Base-by-base conservation (phyloP, 2,329 filamentous ascomycete species). In the Paracamarosporium sp. region DNA sequence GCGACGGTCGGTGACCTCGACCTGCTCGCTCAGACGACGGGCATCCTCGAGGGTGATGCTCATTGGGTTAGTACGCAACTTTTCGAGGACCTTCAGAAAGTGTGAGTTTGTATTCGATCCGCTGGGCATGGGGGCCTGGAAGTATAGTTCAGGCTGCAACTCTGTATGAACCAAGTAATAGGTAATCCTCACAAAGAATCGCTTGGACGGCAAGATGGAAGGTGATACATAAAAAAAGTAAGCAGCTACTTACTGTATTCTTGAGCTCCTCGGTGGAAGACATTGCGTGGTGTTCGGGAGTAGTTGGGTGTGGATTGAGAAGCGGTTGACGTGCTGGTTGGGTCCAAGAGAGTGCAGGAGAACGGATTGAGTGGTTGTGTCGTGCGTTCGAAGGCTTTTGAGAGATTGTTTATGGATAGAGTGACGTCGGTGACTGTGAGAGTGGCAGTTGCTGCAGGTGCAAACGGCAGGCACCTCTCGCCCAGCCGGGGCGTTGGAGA, bases 1-100 rank as follows among this genome's bases (percentile, higher is more conserved):
- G 44, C 50, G 55, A 27, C 59, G 45, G 54, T 73, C 66, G 20
- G 36, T 45, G 11, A 57, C 64, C 38, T 66, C 65, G 47, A 61
- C 63, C 41, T 71, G 62, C 59, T 71, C 69, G 47, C 65, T 65
- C 31, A 75, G 64, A 30, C 65, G 61, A 22, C 64, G 71, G 60
- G 67, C 69, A 53, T 76, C 73, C 30, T 72, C 71, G 12, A 64
- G 56, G 15, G 68, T 74, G 59, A 76, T 68, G 59, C 59, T 66
- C 43, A 57, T 55, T 9, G 71, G 64, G 15, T 71, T 55, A 3
- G 59, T 60, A 27, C 62, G 55, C 35, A 75, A 56, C 63, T 74
- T 73, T 15, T 63, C 41, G 25, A 69, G 45, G 45, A 68, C 59
- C 36, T 56, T 50, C 28, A 60, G 55, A 17, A 64, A 53, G 25